phyloP scores from a whole-genome alignment of 2,329 filamentous ascomycete genomes.

The Volutella citrinella region DNA sequence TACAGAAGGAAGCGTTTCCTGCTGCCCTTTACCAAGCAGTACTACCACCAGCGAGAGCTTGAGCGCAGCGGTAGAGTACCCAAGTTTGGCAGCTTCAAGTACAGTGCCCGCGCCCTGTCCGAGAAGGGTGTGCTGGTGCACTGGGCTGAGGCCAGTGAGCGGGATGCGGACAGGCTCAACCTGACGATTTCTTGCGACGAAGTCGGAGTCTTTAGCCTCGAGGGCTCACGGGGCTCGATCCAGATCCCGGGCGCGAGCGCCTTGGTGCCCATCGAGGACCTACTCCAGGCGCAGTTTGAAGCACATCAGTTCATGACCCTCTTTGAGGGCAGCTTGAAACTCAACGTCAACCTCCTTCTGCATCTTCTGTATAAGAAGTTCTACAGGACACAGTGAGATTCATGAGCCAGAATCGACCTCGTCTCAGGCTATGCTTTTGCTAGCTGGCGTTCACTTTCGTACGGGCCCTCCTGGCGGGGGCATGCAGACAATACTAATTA shows the following conservation, averaged over 20 bases:
- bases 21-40: conserved; percentile 96
- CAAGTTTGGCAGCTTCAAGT: conserved; percentile 98
- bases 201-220: conserved; percentile 89
- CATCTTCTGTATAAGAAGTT: conserved; percentile 99
- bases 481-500: not conserved
- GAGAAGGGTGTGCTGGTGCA: conserved; percentile 92
- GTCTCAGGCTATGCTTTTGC: no score
- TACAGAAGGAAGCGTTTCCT: conserved; percentile 83
- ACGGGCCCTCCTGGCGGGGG: conserved; percentile 8
- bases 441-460: no score
- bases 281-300: conserved; percentile 96
- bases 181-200: conserved; percentile 92
- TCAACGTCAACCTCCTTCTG: conserved; percentile 95
- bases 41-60: conserved; percentile 96
- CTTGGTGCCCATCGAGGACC: conserved; percentile 83
- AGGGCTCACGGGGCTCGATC: conserved; percentile 87
- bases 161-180: conserved; percentile 88
- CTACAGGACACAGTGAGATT: conserved; percentile 65
- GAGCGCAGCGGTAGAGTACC: conserved; percentile 89
- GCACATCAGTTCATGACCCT: conserved; percentile 94
- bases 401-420: no score
- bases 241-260: conserved; percentile 94
- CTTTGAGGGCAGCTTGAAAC: conserved; percentile 78
- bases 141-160: conserved; percentile 82
- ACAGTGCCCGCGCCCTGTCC: conserved; percentile 80